Conservation (phyloP, 345 rosid species). For the Dimocarpus longan region DNA sequence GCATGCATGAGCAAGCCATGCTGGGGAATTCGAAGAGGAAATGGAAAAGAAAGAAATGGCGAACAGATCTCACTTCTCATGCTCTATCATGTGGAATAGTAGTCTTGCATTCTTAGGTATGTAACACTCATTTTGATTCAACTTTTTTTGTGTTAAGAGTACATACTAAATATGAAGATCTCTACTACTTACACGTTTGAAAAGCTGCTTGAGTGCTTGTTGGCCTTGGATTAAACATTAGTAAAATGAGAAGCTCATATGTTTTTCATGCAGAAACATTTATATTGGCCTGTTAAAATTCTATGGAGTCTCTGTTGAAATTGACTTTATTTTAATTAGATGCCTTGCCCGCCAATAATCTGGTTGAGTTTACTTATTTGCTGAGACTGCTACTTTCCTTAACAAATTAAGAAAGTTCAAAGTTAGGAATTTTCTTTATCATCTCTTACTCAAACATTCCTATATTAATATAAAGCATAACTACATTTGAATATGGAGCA, state of each 20-base stretch:
- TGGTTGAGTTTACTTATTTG: not conserved
- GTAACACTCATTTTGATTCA: slow-evolving; percentile 1
- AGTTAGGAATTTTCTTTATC: not conserved
- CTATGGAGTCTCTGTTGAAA: not conserved
- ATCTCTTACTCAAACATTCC: not conserved
- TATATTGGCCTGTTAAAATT: not conserved
- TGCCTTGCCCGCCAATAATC: not conserved
- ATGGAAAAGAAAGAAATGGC: slow-evolving; percentile 1
- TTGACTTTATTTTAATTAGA: not conserved
- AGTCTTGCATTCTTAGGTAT: slow-evolving; percentile 19
- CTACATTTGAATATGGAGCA: not conserved
- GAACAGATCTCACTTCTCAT: not conserved
- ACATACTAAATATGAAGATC: not conserved
- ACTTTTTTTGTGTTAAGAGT: not conserved
- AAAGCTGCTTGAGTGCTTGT: not conserved
- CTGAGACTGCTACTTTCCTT: not conserved
- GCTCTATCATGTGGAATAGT: slow-evolving; percentile 1
- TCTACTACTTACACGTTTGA: not conserved
- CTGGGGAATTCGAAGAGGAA: slow-evolving; percentile 10
- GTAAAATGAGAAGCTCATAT: not conserved
- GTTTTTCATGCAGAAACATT: not conserved
- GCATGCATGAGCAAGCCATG: slow-evolving; percentile 35
- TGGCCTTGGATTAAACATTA: not conserved
- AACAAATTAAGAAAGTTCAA: not conserved
- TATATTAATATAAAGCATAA: too few relatives aligned